A percentile compares a stretch with the other conserved stretches of the same genome.
Conservation (phyloP, 108 stramenopile species). For the Fragilaria crotonensis region DNA sequence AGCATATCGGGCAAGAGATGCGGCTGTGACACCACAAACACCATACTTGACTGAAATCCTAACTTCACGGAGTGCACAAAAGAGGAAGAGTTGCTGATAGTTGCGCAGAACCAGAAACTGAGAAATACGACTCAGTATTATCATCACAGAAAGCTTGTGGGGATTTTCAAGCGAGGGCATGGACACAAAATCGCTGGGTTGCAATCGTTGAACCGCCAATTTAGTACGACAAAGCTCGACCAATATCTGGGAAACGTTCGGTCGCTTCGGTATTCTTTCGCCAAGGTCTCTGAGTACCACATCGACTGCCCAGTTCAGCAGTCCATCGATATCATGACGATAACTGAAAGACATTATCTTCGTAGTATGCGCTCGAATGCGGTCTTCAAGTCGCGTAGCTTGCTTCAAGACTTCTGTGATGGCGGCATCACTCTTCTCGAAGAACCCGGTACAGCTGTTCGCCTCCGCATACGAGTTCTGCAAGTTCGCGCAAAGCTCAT, state of each 20-base stretch:
- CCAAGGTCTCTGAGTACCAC: not conserved
- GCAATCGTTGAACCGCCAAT: not conserved
- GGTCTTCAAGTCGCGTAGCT: not conserved
- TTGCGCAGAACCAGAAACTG: not conserved
- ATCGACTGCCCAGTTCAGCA: not conserved
- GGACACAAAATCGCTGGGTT: not conserved
- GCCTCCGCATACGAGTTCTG: not conserved
- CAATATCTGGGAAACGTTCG: not conserved
- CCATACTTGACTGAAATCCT: not conserved
- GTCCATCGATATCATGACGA: not conserved
- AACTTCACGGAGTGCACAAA: not conserved
- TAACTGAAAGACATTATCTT: not conserved
- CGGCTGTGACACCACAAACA: not conserved
- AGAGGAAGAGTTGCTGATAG: not conserved
- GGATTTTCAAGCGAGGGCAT: not conserved
- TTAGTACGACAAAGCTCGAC: not conserved
- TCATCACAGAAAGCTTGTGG: not conserved
- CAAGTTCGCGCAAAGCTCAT: not conserved
- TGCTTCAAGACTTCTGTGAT: not conserved
- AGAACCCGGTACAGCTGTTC: not conserved
- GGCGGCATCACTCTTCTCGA: not conserved
- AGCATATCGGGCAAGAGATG: not conserved
- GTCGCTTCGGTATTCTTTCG: not conserved
- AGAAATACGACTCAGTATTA: not conserved
- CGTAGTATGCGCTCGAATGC: not conserved